Evolutionary conservation across 345 rosid species (phyloP).

Genomic region (Melaleuca quinquenervia): DNA sequence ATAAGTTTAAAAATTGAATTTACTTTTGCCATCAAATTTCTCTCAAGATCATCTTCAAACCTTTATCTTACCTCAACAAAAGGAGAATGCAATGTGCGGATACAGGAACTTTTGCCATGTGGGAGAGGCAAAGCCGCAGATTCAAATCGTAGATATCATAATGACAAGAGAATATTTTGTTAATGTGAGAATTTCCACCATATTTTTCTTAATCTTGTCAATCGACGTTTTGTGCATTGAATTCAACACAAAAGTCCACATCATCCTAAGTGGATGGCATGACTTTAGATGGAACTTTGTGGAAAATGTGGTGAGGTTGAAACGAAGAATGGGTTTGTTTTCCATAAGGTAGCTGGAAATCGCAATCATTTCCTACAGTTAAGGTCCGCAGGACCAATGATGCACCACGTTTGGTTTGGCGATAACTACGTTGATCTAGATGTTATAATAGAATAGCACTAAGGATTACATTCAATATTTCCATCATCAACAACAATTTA

Average conservation of each 20-base stretch:
- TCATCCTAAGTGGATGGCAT: not conserved
- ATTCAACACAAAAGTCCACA: not conserved
- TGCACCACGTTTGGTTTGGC: not conserved
- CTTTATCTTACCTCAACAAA: not conserved
- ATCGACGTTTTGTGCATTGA: not conserved
- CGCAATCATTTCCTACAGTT: not conserved
- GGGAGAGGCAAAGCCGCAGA: not conserved
- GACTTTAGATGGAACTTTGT: not conserved
- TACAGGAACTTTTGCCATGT: not conserved
- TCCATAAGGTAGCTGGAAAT: not conserved
- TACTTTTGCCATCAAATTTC: not conserved
- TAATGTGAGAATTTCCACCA: not conserved
- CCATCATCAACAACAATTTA: not conserved
- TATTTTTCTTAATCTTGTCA: not conserved
- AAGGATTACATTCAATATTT: not conserved
- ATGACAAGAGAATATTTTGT: not conserved
- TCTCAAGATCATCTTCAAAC: not conserved
- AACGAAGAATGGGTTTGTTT: not conserved
- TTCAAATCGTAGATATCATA: not conserved
- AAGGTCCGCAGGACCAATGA: not conserved
- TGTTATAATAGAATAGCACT: not conserved
- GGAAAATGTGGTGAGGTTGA: not conserved
- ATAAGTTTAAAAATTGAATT: not conserved
- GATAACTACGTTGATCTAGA: not conserved
- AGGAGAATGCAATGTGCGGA: not conserved